These are phyloP conservation scores for Glycine soja DNA, from an alignment of 306 rosid genomes.

Conservation along the genomic window DNA sequence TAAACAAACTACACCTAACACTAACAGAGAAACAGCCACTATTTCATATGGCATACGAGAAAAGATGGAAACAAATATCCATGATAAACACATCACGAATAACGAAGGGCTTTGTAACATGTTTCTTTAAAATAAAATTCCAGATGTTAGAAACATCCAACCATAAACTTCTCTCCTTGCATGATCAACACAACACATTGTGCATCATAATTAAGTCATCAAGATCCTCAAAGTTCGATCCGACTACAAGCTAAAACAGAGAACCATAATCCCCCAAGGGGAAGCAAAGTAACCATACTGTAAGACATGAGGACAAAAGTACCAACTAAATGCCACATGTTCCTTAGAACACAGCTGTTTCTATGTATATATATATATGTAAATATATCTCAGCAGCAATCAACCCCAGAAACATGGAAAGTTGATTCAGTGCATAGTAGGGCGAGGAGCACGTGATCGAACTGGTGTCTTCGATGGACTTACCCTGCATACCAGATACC, in stretches of 20 bases:
- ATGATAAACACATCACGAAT: slow-evolving; percentile 36
- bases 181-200: slow-evolving; percentile 54
- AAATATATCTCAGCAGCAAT: slow-evolving; percentile 59
- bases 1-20: no score
- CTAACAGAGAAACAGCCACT: neutral
- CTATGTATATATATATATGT: slow-evolving; percentile 72
- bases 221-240: slow-evolving; percentile 73
- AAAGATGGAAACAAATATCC: slow-evolving; percentile 25
- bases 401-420: slow-evolving; percentile 54
- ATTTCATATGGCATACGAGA: slow-evolving; percentile 4
- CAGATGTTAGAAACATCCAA: slow-evolving; percentile 53
- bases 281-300: slow-evolving; percentile 51
- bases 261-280: slow-evolving; percentile 42
- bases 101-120: slow-evolving; percentile 38
- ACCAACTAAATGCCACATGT: slow-evolving; percentile 61
- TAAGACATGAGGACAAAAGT: slow-evolving; percentile 54
- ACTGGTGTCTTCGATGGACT: slow-evolving; percentile 96
- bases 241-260: slow-evolving; percentile 63
- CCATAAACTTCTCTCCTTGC: slow-evolving; percentile 46
- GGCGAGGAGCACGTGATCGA: slow-evolving; percentile 72
- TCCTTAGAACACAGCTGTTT: slow-evolving; percentile 59
- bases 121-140: slow-evolving; percentile 52
- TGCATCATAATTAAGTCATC: slow-evolving; percentile 59
- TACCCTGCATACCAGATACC: slow-evolving; percentile 66
- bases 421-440: slow-evolving; percentile 57